Percentiles rank a stretch among this genome's conserved stretches.
Conservation (phyloP, 192 early-diverging fungal genomes). For the Haplosporangium gracile region DNA sequence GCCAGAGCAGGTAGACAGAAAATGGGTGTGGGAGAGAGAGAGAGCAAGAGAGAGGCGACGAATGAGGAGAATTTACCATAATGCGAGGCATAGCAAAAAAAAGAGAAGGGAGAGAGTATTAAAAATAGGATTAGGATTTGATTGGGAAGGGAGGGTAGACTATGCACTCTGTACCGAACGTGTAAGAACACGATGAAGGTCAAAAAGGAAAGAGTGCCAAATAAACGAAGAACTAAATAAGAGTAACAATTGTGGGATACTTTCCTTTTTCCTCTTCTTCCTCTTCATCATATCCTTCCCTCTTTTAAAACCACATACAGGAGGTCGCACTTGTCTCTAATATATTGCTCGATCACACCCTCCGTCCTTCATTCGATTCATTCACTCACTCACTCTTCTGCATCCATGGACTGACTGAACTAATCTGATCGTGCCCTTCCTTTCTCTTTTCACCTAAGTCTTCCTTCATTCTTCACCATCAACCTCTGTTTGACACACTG, state of each 20-base stretch:
- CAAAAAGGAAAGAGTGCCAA: neutral
- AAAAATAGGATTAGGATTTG: slow-evolving; percentile 12
- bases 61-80: too few relatives aligned
- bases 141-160: neutral
- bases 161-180: too few relatives aligned
- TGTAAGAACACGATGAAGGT: too few relatives aligned
- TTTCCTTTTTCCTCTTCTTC: too few relatives aligned
- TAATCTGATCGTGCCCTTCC: neutral
- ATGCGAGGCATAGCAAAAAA: neutral
- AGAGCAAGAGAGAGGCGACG: neutral
- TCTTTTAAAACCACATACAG: too few relatives aligned
- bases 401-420: neutral
- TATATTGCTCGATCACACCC: too few relatives aligned
- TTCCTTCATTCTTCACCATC: neutral
- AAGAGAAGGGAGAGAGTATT: neutral
- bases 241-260: too few relatives aligned
- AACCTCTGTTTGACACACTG: neutral
- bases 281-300: neutral
- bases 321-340: too few relatives aligned
- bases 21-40: too few relatives aligned
- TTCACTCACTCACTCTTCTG: neutral
- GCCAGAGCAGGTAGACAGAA: too few relatives aligned
- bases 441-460: neutral
- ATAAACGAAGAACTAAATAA: too few relatives aligned
- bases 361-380: too few relatives aligned